Base-by-base conservation (phyloP, 176 grass and related monocot species). In the Aegilops umbellulata region DNA sequence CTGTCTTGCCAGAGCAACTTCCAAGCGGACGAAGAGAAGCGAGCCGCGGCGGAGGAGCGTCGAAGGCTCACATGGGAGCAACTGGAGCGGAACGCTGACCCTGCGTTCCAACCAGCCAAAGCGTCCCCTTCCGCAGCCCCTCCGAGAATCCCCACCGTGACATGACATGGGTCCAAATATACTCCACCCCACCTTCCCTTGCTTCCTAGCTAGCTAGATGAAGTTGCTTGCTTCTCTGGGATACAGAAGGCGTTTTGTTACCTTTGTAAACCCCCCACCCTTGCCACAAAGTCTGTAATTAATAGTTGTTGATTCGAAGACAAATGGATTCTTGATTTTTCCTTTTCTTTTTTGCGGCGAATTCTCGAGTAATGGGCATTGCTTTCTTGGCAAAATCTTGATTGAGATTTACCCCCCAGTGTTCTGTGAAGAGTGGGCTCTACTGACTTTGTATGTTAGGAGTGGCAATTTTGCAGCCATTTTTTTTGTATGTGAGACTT, bases 11-110 rank as follows among this genome's bases (percentile, higher is more conserved):
- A 97, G 81, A 90, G 32, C 47, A 97, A 90, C 78, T 97, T 99
- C 72, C 72, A 89, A 85, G 97, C 86, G 74, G 92, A 96, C 44
- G 97, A 99, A 80, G 85, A 93, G 68, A 97, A 93, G 74, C 86
- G 76, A 88, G 86, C 79, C 0, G 73, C 58, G 0, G 60, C 72
- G 0, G 89, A 93, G 77, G 94, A 94, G 85, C 89, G 77, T 35
- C 82, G 97, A 69, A 96, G 85, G 73, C 87, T 91, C 19, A 93
- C 86, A 55, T 99, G 97, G 97, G 97, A 99, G 85, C 94, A 86
- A 4, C 76, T 99, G 69, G 97, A 99, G 86, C 87, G 49, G 19
- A 82, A 64, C 8, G 84, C 86, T 7, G 82, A 77, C 1, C 65
- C 60, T 60, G 88, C 86, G 2, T 90, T 89, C 73, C 88, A 86